Evolutionary conservation across 1,284 basidiomycete genomes (phyloP).

Genomic region (Cerioporus squamosus): DNA sequence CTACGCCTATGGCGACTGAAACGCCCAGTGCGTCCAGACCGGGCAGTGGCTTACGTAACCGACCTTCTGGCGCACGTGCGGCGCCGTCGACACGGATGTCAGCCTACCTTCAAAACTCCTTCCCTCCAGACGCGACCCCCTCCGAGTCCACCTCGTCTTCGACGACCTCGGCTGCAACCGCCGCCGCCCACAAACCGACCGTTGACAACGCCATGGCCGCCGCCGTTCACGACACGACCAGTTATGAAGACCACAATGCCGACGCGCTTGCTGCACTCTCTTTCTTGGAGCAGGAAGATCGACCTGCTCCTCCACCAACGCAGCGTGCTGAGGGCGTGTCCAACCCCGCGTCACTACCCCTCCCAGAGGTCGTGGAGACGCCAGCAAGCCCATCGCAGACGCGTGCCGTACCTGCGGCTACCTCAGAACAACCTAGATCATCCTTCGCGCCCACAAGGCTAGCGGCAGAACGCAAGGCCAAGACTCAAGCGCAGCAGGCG

Average conservation of each 20-base stretch:
- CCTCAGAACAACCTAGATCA: slow-evolving; percentile 49
- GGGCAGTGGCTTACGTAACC: slow-evolving; percentile 30
- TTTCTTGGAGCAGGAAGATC: slow-evolving; percentile 67
- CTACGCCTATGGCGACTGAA: slow-evolving; percentile 1
- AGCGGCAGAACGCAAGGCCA: slow-evolving; percentile 82
- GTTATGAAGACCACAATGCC: slow-evolving; percentile 53
- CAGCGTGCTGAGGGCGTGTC: slow-evolving; percentile 19
- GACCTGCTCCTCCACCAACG: slow-evolving; percentile 23
- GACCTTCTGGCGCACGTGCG: slow-evolving; percentile 86
- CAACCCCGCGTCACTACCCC: slow-evolving; percentile 19
- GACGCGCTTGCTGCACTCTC: slow-evolving; percentile 80
- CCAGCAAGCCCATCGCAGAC: slow-evolving; percentile 36
- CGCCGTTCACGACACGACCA: slow-evolving; percentile 2
- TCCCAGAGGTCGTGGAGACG: slow-evolving; percentile 32
- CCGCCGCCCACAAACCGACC: slow-evolving; percentile 10
- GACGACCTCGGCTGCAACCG: slow-evolving; percentile 24
- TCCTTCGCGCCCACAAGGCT: slow-evolving; percentile 86
- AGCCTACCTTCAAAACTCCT: slow-evolving; percentile 27
- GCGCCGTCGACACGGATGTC: slow-evolving; percentile 45
- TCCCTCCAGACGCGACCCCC: slow-evolving; percentile 17
- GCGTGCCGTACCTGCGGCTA: slow-evolving; percentile 11
- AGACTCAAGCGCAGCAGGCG: slow-evolving; percentile 80
- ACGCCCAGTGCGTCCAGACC: slow-evolving; percentile 24
- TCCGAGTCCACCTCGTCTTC: slow-evolving; percentile 20
- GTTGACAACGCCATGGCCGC: slow-evolving; percentile 24